Evolutionary conservation across 306 rosid species (phyloP), one percentile per base, ranked within the genome.

Genomic region (Cicer bijugum): DNA sequence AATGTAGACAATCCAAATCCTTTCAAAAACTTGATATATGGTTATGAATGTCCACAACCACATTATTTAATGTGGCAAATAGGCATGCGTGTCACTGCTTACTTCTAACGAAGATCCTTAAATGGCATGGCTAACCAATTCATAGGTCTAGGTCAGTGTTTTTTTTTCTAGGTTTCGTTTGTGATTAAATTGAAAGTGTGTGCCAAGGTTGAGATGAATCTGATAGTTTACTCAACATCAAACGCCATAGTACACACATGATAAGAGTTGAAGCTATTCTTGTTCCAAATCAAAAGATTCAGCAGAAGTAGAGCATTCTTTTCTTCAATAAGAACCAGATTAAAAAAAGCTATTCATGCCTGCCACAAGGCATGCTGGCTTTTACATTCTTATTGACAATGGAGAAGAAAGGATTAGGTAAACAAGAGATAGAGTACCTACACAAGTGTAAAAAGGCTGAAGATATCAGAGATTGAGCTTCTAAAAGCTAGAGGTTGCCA

Each of bases 401-500:
- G 10, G 23, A 14, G 23, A 51, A 51, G 57, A 51, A 51, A 15
- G 57, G 23, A 14, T 15, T 51, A 51, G 63, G 63, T 9, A 56
- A 14, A 57, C 63, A 23, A 5, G 39, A 20, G 15, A 23, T 38
- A 9, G 40, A 9, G 40, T 57, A 57, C 63, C 16, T 10, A 23
- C 16, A 57, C 40, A 57, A 23, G 63, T 23, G 9, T 55, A 12
- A 55, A 55, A 19, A n/a, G 37, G 37, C 33, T 55, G 37, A 4
- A 55, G 61, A 55, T 55, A 19, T 17, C 61, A 55, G 33, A 12
- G 61, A 55, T 9, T 17, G 35, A 8, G 5, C 6, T 57, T 15
- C 63, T 57, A 23, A 57, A 23, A 57, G 37, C 40, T 57, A 57
- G 63, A 57, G 40, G 15, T 57, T 57, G 40, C 15, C 40, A 23